Percentiles rank a stretch among this genome's conserved stretches.
These are phyloP conservation scores for Chlorella variabilis DNA, from an alignment of 163 green algal species.

Conservation along the genomic window DNA sequence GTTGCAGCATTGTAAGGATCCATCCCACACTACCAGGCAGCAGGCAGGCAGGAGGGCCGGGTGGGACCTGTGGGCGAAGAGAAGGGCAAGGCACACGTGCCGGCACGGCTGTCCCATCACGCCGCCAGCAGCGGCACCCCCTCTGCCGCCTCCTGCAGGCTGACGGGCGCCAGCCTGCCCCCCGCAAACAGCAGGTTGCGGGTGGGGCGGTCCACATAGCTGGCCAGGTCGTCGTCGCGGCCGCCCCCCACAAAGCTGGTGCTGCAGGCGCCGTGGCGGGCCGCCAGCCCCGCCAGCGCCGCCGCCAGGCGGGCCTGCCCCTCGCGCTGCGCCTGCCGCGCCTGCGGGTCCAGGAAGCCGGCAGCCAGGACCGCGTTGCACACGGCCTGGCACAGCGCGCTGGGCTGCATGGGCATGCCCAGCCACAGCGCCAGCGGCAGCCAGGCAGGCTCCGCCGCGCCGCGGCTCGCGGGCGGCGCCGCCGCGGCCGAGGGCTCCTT, in stretches of 20 bases:
- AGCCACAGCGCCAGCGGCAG: constrained; percentile 71
- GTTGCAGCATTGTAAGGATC: too few relatives aligned
- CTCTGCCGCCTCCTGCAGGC: constrained; percentile 35
- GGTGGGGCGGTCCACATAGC: constrained; percentile 55
- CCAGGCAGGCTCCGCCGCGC: background rate
- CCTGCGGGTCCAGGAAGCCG: constrained; percentile 53
- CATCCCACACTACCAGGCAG: too few relatives aligned
- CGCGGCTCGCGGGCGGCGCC: background rate
- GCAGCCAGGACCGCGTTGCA: constrained; percentile 52
- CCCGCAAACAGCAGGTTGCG: constrained; percentile 61
- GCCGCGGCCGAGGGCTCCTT: background rate
- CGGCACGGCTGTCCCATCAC: background rate
- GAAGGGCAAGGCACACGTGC: too few relatives aligned
- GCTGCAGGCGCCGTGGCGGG: constrained; percentile 52
- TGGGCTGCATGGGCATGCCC: constrained; percentile 75
- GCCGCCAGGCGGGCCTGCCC: constrained; percentile 56
- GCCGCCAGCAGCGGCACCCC: constrained; percentile 7
- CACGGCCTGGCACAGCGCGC: constrained; percentile 72
- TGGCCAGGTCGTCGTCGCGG: constrained; percentile 31
- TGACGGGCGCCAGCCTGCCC: constrained; percentile 11
- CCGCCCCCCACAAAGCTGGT: constrained; percentile 41
- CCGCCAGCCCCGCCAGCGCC: constrained; percentile 51
- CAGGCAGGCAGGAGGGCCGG: too few relatives aligned
- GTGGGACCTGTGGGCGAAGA: too few relatives aligned
- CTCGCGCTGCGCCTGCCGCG: constrained; percentile 43